Evolutionary conservation across 306 rosid species (phyloP).

Genomic region (Inga oerstediana): DNA sequence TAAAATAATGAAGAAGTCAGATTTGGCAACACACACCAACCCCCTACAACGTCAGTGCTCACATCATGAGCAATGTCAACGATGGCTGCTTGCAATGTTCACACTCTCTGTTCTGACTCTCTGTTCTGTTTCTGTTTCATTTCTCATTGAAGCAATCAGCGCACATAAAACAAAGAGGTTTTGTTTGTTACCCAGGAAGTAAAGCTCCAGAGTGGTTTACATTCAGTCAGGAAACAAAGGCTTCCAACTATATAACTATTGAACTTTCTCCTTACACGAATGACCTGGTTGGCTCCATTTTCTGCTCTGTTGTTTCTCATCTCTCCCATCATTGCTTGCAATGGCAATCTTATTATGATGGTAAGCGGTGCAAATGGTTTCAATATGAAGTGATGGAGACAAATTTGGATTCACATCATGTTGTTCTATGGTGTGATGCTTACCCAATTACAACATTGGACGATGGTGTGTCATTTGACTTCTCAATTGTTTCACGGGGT

Average conservation of each 20-base stretch:
- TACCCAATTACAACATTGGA: not conserved
- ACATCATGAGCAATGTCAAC: too few species aligned
- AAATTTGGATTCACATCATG: not conserved
- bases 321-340: rapidly evolving
- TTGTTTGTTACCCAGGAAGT: conserved; percentile 1
- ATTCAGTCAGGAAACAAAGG: not conserved
- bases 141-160: not conserved
- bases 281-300: not conserved
- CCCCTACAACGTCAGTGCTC: too few species aligned
- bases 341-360: not conserved
- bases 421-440: not conserved
- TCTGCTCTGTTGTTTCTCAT: not conserved
- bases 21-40: too few species aligned
- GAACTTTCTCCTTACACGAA: not conserved
- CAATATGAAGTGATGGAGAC: rapidly evolving
- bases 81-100: too few species aligned
- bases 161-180: not conserved
- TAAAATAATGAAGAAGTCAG: too few species aligned
- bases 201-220: not conserved
- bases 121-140: too few species aligned
- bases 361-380: not conserved
- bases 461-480: not conserved
- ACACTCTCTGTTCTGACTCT: too few species aligned
- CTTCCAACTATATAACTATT: not conserved
- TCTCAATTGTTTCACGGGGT: not conserved